Conservation (phyloP, 768 basidiomycete species). For the Psilocybe subaeruginosa region DNA sequence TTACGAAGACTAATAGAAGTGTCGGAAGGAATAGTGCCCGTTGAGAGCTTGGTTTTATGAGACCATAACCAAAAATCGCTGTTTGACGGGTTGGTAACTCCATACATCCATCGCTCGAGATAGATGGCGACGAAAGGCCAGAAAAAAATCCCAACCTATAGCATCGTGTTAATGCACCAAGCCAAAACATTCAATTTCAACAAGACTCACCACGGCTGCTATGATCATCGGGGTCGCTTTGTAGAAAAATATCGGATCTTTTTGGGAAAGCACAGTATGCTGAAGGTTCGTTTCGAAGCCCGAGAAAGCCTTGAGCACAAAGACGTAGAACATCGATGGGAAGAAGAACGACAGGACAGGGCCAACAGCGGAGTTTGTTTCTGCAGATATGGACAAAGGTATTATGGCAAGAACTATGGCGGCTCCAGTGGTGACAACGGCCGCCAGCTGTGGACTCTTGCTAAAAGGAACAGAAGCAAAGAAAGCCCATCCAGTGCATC, state of each 20-base stretch:
- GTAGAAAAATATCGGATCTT: conserved; percentile 62
- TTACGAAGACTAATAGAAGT: conserved; percentile 67
- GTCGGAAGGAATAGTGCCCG: conserved; percentile 33
- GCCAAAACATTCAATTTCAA: neutral
- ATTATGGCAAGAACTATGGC: conserved; percentile 54
- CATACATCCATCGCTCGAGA: conserved; percentile 68
- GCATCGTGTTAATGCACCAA: neutral
- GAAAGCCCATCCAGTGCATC: conserved; percentile 72
- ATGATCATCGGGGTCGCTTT: conserved; percentile 61
- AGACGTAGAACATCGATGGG: conserved; percentile 75
- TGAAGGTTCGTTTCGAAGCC: conserved; percentile 66
- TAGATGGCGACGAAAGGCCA: conserved; percentile 71
- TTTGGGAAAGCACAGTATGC: conserved; percentile 51
- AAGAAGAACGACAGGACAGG: conserved; percentile 61
- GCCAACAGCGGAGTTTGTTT: conserved; percentile 41
- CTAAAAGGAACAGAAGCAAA: conserved; percentile 71
- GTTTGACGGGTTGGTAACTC: conserved; percentile 44
- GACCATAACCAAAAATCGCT: conserved; percentile 2
- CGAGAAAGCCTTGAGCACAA: conserved; percentile 65
- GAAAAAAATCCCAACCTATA: conserved; percentile 68
- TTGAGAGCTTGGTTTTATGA: conserved; percentile 1
- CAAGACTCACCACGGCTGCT: conserved; percentile 58
- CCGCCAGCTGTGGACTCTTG: conserved; percentile 73
- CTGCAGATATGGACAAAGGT: conserved; percentile 60
- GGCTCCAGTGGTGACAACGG: conserved; percentile 65